These are phyloP conservation scores for Selaginella tamariscina DNA, from an alignment of 75 land plant species.

Conservation along the genomic window DNA sequence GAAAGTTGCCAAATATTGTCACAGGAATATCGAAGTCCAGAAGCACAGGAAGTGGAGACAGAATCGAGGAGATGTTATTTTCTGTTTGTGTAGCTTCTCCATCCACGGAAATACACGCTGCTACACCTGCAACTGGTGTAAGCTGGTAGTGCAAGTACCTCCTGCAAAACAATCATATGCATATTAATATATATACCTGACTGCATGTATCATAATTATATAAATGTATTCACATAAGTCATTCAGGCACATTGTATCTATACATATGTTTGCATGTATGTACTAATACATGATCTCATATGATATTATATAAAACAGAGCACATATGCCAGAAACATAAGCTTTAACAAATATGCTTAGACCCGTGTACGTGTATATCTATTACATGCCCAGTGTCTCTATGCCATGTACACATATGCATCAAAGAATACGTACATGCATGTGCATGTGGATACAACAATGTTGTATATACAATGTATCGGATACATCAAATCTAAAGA, in stretches of 20 bases:
- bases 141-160: constrained; percentile 68
- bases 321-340: too few species aligned
- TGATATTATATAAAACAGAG: not conserved
- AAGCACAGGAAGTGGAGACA: constrained; percentile 77
- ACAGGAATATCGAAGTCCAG: constrained; percentile 44
- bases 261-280: too few species aligned
- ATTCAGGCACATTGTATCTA: not conserved
- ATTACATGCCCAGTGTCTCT: not conserved
- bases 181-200: not conserved
- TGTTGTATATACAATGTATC: not conserved
- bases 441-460: not conserved
- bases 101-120: constrained; percentile 64
- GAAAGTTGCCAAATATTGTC: constrained; percentile 63
- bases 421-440: not conserved
- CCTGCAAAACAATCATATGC: constrained; percentile 33
- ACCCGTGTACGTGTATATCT: too few species aligned
- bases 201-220: not conserved
- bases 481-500: not conserved
- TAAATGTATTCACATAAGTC: too few species aligned
- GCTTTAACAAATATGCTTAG: not conserved
- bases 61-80: constrained; percentile 28
- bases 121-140: constrained; percentile 89
- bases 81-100: constrained; percentile 30
- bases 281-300: not conserved
- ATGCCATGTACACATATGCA: not conserved